Percentiles rank a stretch among this genome's conserved stretches.
phyloP scores from a whole-genome alignment of 2,329 filamentous ascomycete species.

The Dactylella cylindrospora region DNA sequence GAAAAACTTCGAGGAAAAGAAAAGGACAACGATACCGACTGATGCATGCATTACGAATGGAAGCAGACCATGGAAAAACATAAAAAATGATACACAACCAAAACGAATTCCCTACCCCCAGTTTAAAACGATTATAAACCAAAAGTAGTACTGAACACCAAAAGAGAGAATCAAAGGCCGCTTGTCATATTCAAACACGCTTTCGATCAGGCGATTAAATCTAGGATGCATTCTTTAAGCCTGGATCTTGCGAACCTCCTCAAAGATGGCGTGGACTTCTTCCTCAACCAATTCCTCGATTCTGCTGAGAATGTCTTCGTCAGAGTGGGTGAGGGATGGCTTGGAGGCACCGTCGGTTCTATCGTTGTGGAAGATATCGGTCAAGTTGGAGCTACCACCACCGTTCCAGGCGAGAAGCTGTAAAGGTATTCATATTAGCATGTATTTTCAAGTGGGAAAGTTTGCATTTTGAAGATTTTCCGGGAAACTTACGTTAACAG shows the following conservation, averaged over 20 bases:
- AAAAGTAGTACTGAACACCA: too few species aligned
- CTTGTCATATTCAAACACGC: too few species aligned
- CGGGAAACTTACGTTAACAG: conserved; percentile 68
- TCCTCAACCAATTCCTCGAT: conserved; percentile 41
- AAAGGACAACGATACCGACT: too few species aligned
- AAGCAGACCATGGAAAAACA: too few species aligned
- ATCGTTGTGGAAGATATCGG: conserved; percentile 77
- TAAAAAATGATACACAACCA: too few species aligned
- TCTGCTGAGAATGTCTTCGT: conserved; percentile 26
- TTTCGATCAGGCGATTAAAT: too few species aligned
- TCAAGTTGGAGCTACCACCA: conserved; percentile 89
- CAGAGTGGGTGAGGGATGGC: conserved; percentile 8
- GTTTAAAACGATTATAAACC: too few species aligned
- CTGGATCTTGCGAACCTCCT: conserved; percentile 37
- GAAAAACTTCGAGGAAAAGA: neutral
- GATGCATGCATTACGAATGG: too few species aligned
- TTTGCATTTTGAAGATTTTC: neutral
- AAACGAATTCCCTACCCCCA: too few species aligned
- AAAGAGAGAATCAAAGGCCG: too few species aligned
- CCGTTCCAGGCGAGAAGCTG: conserved; percentile 96
- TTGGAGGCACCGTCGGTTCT: conserved; percentile 53
- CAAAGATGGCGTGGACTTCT: conserved; percentile 42
- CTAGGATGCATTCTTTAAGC: too few species aligned
- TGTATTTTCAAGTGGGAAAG: conserved; percentile 47
- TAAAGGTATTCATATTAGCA: conserved; percentile 10